phyloP scores from a whole-genome alignment of 2,329 filamentous ascomycete species.

The Rhexocercosporidium sp. region DNA sequence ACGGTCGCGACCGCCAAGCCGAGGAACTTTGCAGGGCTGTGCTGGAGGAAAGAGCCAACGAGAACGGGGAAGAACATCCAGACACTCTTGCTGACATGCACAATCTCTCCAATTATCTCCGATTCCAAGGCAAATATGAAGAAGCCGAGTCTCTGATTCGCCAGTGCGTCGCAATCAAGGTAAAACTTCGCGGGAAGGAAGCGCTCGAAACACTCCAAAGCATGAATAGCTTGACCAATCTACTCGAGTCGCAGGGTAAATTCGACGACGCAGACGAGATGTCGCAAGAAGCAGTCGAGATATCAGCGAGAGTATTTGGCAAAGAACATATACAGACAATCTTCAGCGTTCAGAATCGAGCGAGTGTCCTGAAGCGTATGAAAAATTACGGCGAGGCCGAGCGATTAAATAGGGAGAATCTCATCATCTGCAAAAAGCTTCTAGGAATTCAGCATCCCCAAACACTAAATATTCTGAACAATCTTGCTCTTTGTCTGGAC shows the following conservation, averaged over 20 bases:
- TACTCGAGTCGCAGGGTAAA: constrained; percentile 5
- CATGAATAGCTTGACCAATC: constrained; percentile 17
- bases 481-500: neutral
- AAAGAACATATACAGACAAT: neutral
- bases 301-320: neutral
- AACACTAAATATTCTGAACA: neutral
- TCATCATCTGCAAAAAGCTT: neutral
- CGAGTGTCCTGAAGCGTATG: neutral
- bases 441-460: neutral
- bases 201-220: constrained; percentile 15
- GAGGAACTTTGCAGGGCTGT: constrained; percentile 5
- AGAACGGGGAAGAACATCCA: constrained; percentile 13
- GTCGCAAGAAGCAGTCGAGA: neutral
- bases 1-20: constrained; percentile 20
- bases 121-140: constrained; percentile 28
- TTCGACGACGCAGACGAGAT: constrained; percentile 12
- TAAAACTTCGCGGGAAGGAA: constrained; percentile 19
- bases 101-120: constrained; percentile 24
- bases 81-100: constrained; percentile 20
- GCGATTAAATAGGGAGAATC: neutral
- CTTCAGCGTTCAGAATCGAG: neutral
- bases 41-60: neutral
- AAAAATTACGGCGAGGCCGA: neutral
- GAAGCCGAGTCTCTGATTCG: constrained; percentile 31
- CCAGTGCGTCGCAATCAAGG: constrained; percentile 18